These are phyloP conservation scores for Pythium apleroticum DNA, from an alignment of 352 stramenopile species.

Conservation along the genomic window DNA sequence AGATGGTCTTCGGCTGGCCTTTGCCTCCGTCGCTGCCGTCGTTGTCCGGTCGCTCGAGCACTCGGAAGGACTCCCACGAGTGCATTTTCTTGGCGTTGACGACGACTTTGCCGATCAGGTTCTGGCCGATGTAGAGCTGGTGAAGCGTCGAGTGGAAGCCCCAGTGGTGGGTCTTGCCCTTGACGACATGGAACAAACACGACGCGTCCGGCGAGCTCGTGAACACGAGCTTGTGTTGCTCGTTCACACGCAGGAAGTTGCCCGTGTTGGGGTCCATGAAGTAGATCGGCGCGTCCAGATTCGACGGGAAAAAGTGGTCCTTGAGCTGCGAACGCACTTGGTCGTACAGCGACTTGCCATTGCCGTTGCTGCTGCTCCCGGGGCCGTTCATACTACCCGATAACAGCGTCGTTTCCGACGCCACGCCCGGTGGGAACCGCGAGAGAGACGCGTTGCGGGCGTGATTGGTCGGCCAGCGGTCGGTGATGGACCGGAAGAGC, in stretches of 20 bases:
- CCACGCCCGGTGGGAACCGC: neutral
- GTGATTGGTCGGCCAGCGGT: conserved; percentile 37
- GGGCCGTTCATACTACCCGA: neutral
- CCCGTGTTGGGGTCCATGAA: conserved; percentile 61
- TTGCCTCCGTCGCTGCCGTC: conserved; percentile 14
- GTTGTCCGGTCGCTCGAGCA: conserved; percentile 47
- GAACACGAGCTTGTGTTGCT: conserved; percentile 70
- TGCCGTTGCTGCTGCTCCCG: conserved; percentile 24
- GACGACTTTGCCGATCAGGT: conserved; percentile 63
- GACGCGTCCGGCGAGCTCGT: conserved; percentile 55
- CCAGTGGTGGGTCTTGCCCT: conserved; percentile 80
- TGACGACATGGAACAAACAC: conserved; percentile 73
- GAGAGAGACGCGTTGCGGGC: conserved; percentile 20
- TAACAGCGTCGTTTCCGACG: conserved; percentile 3
- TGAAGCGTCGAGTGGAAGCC: conserved; percentile 64
- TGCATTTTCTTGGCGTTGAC: conserved; percentile 65
- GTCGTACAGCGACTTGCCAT: conserved; percentile 65
- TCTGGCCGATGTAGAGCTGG: conserved; percentile 74
- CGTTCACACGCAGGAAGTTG: conserved; percentile 53
- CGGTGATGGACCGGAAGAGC: conserved; percentile 44
- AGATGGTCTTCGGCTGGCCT: conserved; percentile 35
- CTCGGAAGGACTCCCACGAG: conserved; percentile 71
- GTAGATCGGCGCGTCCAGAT: conserved; percentile 56
- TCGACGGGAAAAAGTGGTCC: conserved; percentile 52
- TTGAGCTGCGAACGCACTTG: conserved; percentile 54